Conservation (phyloP, 2,329 filamentous ascomycete genomes). For the Penicillium hesseltinei region DNA sequence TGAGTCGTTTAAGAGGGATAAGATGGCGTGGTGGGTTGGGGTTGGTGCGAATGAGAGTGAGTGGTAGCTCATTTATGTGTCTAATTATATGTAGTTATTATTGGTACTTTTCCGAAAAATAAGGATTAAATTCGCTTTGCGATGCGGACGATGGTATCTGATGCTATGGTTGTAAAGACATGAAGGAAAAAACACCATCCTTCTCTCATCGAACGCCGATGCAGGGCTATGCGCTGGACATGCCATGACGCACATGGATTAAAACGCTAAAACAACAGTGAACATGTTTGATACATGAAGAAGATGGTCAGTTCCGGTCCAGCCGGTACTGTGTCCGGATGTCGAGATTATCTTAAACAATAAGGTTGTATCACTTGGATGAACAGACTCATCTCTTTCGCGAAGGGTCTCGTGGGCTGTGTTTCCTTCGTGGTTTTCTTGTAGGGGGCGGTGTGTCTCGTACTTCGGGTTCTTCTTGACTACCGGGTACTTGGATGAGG, state of each 20-base stretch:
- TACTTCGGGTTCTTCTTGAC: slow-evolving; percentile 24
- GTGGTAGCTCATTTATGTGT: slow-evolving; percentile 25
- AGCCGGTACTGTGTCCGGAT: neutral
- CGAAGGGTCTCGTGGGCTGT: slow-evolving; percentile 5
- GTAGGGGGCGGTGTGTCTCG: slow-evolving; percentile 25
- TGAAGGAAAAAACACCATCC: neutral
- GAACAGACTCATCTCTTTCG: neutral
- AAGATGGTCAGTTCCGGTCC: neutral
- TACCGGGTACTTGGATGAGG: slow-evolving; percentile 31
- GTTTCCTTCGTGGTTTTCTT: neutral
- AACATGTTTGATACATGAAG: neutral
- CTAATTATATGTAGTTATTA: neutral
- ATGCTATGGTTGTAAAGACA: slow-evolving; percentile 11
- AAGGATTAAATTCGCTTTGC: neutral
- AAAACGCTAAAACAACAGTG: slow-evolving; percentile 2
- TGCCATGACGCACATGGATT: neutral
- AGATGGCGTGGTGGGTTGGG: slow-evolving; percentile 61
- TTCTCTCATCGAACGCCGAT: neutral
- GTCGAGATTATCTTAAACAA: neutral
- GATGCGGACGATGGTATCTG: slow-evolving; percentile 24
- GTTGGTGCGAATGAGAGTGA: slow-evolving; percentile 48
- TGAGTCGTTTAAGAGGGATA: slow-evolving; percentile 74
- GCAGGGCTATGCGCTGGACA: neutral
- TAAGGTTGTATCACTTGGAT: neutral
- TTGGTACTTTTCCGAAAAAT: neutral